Evolutionary conservation across 257 asterid species (phyloP).

Genomic region (Striga asiatica): DNA sequence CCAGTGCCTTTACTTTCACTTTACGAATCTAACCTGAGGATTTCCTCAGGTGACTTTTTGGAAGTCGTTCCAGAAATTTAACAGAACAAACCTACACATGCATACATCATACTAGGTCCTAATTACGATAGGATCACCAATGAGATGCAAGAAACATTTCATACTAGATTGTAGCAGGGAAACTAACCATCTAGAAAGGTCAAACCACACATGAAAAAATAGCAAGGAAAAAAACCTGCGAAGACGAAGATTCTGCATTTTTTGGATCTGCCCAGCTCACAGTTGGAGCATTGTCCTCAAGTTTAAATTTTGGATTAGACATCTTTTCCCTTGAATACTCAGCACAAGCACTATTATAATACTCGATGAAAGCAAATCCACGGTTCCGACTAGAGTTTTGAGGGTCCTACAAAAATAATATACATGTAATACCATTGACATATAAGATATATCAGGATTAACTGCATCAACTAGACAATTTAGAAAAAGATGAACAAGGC

Average conservation of each 20-base stretch:
- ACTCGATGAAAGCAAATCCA: slow-evolving; percentile 93
- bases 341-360: slow-evolving; percentile 93
- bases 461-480: slow-evolving; percentile 11
- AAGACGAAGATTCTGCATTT: slow-evolving; percentile 66
- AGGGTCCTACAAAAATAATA: slow-evolving; percentile 56
- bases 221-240: slow-evolving; percentile 50
- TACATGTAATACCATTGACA: slow-evolving; percentile 1
- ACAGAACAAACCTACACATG: no score
- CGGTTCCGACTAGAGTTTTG: slow-evolving; percentile 75
- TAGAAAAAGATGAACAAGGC: not conserved
- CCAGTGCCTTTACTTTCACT: no score
- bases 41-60: no score
- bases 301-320: slow-evolving; percentile 55
- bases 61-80: no score
- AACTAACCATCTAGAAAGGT: slow-evolving; percentile 1
- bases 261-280: slow-evolving; percentile 97
- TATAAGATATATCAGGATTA: not conserved
- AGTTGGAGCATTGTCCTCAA: slow-evolving; percentile 74
- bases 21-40: no score
- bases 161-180: not conserved
- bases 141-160: no score
- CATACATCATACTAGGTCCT: no score
- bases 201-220: slow-evolving; percentile 1
- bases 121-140: no score
- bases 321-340: slow-evolving; percentile 74